Percentiles rank a stretch among this genome's conserved stretches.
phyloP scores from a whole-genome alignment of 306 rosid genomes.

The Purshia tridentata region DNA sequence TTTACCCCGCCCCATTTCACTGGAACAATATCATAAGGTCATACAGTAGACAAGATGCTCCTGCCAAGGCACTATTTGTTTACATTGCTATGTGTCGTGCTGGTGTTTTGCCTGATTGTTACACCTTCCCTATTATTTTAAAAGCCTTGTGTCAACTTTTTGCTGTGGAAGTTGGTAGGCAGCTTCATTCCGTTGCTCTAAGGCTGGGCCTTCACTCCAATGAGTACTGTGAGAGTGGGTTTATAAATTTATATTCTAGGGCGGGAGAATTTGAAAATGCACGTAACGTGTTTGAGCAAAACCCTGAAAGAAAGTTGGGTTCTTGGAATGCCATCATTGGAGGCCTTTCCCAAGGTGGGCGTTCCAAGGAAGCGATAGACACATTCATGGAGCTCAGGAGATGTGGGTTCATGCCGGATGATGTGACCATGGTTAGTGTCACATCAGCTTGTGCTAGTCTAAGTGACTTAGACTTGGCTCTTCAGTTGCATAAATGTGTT shows the following conservation, averaged over 20 bases:
- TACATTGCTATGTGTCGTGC: conserved; percentile 45
- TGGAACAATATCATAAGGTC: conserved; percentile 70
- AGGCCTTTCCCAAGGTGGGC: conserved; percentile 62
- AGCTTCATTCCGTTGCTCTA: conserved; percentile 52
- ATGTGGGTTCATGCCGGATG: conserved; percentile 56
- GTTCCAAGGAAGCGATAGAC: conserved; percentile 47
- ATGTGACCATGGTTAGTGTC: conserved; percentile 63
- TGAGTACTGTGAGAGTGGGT: conserved; percentile 70
- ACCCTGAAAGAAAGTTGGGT: conserved; percentile 59
- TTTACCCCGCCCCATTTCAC: conserved; percentile 47
- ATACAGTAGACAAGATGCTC: conserved; percentile 52
- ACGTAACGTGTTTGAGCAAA: conserved; percentile 59
- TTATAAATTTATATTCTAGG: conserved; percentile 50
- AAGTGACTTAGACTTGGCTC: conserved; percentile 54
- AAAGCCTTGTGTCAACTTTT: conserved; percentile 49
- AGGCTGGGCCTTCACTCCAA: conserved; percentile 56
- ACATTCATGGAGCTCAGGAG: conserved; percentile 46
- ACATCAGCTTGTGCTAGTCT: conserved; percentile 67
- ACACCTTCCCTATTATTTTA: conserved; percentile 65
- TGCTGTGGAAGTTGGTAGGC: conserved; percentile 42
- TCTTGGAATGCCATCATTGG: conserved; percentile 75
- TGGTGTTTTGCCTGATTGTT: conserved; percentile 56
- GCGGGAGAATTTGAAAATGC: conserved; percentile 61
- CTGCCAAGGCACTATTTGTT: conserved; percentile 42
- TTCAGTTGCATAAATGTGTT: conserved; percentile 62